Conservation (phyloP, 257 asterid species). For the Agastache rugosa region DNA sequence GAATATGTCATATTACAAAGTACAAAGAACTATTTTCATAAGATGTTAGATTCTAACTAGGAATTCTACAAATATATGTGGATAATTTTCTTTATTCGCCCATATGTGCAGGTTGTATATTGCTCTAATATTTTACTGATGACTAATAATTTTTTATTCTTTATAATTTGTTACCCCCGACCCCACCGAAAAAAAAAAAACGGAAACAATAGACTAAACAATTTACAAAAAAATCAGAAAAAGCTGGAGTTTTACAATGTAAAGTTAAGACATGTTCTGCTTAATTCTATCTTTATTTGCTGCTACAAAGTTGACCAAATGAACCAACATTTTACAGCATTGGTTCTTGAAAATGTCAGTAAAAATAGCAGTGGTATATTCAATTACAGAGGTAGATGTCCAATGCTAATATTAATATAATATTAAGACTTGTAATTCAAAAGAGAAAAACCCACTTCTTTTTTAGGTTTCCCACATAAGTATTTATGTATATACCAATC, state of each 20-base stretch:
- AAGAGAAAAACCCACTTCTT: slow-evolving; percentile 20
- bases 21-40: too few species aligned
- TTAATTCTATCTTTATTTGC: slow-evolving; percentile 10
- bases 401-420: slow-evolving; percentile 15
- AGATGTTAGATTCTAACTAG: too few species aligned
- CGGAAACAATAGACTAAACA: background rate
- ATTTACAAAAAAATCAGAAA: slow-evolving; percentile 18
- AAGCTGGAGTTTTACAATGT: slow-evolving; percentile 26
- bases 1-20: too few species aligned
- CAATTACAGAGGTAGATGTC: slow-evolving; percentile 43
- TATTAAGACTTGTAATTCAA: slow-evolving; percentile 2
- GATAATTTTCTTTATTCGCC: too few species aligned
- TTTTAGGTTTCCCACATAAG: background rate
- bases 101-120: too few species aligned
- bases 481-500: background rate
- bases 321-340: slow-evolving; percentile 36
- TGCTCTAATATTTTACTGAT: too few species aligned
- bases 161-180: too few species aligned
- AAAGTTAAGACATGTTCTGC: slow-evolving; percentile 38
- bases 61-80: too few species aligned
- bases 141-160: too few species aligned
- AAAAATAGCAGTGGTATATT: slow-evolving; percentile 40
- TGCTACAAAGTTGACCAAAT: slow-evolving; percentile 47
- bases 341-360: slow-evolving; percentile 44
- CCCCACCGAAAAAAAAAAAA: too few species aligned